Conservation (phyloP, 2,329 filamentous ascomycete species). For the Clonostachys rosea region DNA sequence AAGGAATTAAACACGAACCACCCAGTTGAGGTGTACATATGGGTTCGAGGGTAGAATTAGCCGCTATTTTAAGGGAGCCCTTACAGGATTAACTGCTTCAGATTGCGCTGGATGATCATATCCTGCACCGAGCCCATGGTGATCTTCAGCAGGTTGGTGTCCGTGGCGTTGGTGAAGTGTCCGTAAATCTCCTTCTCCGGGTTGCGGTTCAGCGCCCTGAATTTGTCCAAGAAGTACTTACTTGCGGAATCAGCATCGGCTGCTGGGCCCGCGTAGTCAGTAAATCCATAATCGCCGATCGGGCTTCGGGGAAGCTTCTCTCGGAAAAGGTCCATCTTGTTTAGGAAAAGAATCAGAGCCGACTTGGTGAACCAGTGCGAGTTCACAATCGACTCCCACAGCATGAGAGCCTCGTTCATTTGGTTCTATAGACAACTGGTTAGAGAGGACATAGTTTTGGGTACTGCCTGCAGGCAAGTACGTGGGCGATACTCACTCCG, state of each 20-base stretch:
- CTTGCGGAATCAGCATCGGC: conserved; percentile 70
- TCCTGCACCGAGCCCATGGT: conserved; percentile 85
- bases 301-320: conserved; percentile 68
- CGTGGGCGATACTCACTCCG: conserved; percentile 51
- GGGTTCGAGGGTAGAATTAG: too few species aligned
- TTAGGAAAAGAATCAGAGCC: conserved; percentile 78
- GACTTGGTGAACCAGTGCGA: conserved; percentile 83
- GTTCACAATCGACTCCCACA: conserved; percentile 82
- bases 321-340: conserved; percentile 84
- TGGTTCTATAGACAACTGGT: conserved; percentile 57
- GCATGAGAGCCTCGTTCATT: conserved; percentile 87
- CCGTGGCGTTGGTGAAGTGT: conserved; percentile 58
- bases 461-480: background rate
- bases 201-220: conserved; percentile 69
- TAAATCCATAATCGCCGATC: conserved; percentile 70
- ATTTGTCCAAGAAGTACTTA: conserved; percentile 80
- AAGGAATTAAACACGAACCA: too few species aligned
- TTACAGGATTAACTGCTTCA: conserved; percentile 64
- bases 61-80: background rate
- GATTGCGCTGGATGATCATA: conserved; percentile 81
- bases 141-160: conserved; percentile 75
- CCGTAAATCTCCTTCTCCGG: conserved; percentile 60
- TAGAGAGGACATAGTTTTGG: background rate
- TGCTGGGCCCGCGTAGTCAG: conserved; percentile 69
- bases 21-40: too few species aligned